Evolutionary conservation across 768 basidiomycete genomes (phyloP).

Genomic region (Lactarius tabidus): DNA sequence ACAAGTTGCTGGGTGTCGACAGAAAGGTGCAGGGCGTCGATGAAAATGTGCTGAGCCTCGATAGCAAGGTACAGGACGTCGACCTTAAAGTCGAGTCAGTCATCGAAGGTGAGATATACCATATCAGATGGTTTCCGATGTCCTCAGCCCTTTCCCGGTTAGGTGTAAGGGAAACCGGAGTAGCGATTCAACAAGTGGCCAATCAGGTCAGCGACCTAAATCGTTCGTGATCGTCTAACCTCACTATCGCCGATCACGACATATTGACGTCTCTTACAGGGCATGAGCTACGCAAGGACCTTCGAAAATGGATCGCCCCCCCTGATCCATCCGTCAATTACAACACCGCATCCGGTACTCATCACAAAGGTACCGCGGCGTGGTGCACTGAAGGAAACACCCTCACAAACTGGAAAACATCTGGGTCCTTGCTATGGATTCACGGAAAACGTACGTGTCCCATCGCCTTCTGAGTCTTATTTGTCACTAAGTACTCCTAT

Average conservation of each 20-base stretch:
- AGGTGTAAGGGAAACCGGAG: background rate
- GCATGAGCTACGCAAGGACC: background rate
- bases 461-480: too few species aligned
- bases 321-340: background rate
- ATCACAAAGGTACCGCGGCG: background rate
- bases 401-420: background rate
- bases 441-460: too few species aligned
- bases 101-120: background rate
- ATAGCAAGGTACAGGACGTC: too few species aligned
- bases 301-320: background rate
- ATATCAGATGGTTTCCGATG: background rate
- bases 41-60: too few species aligned
- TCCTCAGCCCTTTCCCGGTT: background rate
- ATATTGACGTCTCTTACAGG: background rate
- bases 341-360: background rate
- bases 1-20: too few species aligned
- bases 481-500: too few species aligned
- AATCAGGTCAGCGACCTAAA: background rate
- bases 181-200: background rate
- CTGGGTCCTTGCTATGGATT: background rate
- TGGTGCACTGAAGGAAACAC: background rate
- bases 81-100: background rate
- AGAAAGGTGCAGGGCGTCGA: background rate
- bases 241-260: background rate
- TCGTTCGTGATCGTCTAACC: background rate